These are phyloP conservation scores for Juncus inflexus DNA, from an alignment of 176 grass and related monocot genomes.

Conservation along the genomic window DNA sequence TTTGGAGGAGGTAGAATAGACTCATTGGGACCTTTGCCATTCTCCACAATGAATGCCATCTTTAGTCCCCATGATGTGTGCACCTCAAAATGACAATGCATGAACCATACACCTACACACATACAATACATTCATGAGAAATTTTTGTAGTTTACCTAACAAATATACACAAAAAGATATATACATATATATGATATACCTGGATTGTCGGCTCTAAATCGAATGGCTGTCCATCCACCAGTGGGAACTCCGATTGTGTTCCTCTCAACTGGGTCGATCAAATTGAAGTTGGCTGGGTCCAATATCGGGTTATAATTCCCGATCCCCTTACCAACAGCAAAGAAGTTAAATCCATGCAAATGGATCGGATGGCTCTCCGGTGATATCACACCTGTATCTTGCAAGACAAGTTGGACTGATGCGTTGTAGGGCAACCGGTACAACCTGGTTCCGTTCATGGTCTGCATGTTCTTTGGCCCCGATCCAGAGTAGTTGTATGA, in stretches of 20 bases:
- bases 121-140: constrained; percentile 18
- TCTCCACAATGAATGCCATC: constrained; percentile 72
- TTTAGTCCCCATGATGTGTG: constrained; percentile 77
- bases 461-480: constrained; percentile 57
- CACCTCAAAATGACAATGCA: constrained; percentile 82
- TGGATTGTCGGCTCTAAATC: constrained; percentile 70
- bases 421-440: constrained; percentile 58
- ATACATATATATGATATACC: constrained; percentile 26
- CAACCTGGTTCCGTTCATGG: constrained; percentile 58
- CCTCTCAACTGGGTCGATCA: constrained; percentile 62
- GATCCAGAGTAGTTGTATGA: constrained; percentile 60
- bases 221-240: constrained; percentile 62
- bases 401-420: constrained; percentile 54
- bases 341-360: constrained; percentile 71
- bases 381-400: constrained; percentile 64
- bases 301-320: constrained; percentile 51
- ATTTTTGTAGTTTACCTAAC: not conserved
- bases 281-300: constrained; percentile 54
- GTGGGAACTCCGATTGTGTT: constrained; percentile 59
- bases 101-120: constrained; percentile 64
- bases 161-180: not conserved
- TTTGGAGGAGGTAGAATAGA: constrained; percentile 51
- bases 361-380: constrained; percentile 67
- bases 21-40: constrained; percentile 52
- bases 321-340: constrained; percentile 43